Evolutionary conservation across 2,329 filamentous ascomycete genomes (phyloP).

Genomic region (Zasmidium cellare): DNA sequence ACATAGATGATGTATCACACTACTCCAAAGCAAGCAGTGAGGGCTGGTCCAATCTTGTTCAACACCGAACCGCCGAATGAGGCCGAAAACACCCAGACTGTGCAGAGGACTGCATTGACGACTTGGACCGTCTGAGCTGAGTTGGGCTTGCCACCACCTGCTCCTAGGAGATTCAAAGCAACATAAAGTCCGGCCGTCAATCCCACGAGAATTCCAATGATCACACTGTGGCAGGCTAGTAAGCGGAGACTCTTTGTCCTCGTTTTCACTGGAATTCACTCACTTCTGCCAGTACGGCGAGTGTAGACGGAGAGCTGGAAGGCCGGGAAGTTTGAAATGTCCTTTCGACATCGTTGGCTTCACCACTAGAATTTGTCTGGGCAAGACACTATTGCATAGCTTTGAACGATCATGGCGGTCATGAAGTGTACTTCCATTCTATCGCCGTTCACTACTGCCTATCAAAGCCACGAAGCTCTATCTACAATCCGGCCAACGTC

Average conservation of each 20-base stretch:
- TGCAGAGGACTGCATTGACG: conserved; percentile 30
- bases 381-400: too few species aligned
- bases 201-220: conserved; percentile 14
- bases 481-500: too few species aligned
- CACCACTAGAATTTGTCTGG: too few species aligned
- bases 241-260: not conserved
- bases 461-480: too few species aligned
- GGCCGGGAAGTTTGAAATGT: conserved; percentile 3
- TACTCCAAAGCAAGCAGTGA: conserved; percentile 27
- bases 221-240: conserved; percentile 3
- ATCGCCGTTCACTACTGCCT: too few species aligned
- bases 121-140: conserved; percentile 30
- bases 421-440: too few species aligned
- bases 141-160: conserved; percentile 31
- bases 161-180: conserved; percentile 28
- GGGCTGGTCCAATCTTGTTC: conserved; percentile 29
- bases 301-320: conserved; percentile 4
- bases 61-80: conserved; percentile 30
- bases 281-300: conserved; percentile 10
- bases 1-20: conserved; percentile 32
- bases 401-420: too few species aligned
- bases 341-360: not conserved
- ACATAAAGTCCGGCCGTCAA: conserved; percentile 24
- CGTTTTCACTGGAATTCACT: not conserved
- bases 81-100: conserved; percentile 32